These are phyloP conservation scores for Pythium apleroticum DNA, from an alignment of 352 stramenopile genomes.

Conservation along the genomic window DNA sequence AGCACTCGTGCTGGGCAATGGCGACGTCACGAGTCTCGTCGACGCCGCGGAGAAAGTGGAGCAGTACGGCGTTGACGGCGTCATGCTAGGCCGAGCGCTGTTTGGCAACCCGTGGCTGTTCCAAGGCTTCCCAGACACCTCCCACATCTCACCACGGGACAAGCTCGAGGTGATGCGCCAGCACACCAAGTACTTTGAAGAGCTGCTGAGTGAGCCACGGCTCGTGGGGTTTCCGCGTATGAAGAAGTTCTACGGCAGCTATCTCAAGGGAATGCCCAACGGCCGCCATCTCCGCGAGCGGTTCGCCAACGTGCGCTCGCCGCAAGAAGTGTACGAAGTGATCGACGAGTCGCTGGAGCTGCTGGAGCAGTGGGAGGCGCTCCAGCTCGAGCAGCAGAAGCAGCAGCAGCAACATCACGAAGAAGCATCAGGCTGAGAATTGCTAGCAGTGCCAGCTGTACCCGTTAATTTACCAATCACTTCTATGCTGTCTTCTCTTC, in stretches of 20 bases:
- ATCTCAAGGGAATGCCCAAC: conserved; percentile 74
- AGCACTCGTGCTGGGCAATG: conserved; percentile 77
- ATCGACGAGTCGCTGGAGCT: conserved; percentile 53
- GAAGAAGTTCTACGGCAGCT: conserved; percentile 80
- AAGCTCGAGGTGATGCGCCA: conserved; percentile 58
- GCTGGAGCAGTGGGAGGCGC: conserved; percentile 28
- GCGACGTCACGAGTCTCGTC: conserved; percentile 64
- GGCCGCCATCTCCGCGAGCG: conserved; percentile 63
- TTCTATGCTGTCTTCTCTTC: neutral
- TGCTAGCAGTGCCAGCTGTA: conserved; percentile 1
- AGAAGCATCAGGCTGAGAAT: conserved; percentile 1
- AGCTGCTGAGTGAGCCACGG: conserved; percentile 42
- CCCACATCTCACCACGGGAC: conserved; percentile 48
- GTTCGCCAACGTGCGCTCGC: conserved; percentile 41
- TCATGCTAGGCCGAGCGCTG: conserved; percentile 76
- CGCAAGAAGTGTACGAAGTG: conserved; percentile 56
- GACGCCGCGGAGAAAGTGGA: conserved; percentile 70
- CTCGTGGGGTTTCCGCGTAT: conserved; percentile 68
- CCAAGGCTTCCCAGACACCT: conserved; percentile 52
- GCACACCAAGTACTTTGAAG: conserved; percentile 73
- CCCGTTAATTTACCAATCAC: conserved; percentile 5
- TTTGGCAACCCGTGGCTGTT: conserved; percentile 87
- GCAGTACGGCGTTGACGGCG: conserved; percentile 66
- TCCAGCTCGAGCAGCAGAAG: conserved; percentile 11
- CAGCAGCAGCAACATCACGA: neutral